Evolutionary conservation across 768 basidiomycete genomes (phyloP), one percentile per base, ranked within the genome.

Genomic region (Phylloporus sp.): DNA sequence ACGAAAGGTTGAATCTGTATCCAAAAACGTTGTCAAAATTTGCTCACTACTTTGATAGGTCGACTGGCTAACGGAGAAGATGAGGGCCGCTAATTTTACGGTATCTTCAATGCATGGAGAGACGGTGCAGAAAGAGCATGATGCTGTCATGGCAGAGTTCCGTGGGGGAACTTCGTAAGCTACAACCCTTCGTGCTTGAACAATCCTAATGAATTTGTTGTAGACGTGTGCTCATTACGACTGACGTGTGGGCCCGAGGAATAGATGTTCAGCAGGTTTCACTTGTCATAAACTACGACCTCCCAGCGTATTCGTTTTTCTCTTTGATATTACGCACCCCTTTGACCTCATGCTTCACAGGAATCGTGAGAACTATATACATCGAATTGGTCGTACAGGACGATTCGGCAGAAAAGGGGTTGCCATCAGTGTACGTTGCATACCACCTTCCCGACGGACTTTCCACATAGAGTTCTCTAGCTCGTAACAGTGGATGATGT

Each of bases 361-460:
- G 59, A 93, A 93, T 70, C 91, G 91, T 80, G 95, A 97, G 81
- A 97, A 99, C 72, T 99, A 99, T 76, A 97, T 99, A 60, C 97
- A 99, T 77, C 91, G 97, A 66, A 98, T 98, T 68, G 97, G 97
- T 71, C 93, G 97, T 56, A 95, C 95, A 52, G 97, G 97, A 66
- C 93, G 97, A 53, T 98, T 98, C 75, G 97, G 97, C 61, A 80
- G 97, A 62, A 99, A 99, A 75, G 97, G 95, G 79, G 97, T 98
- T 54, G 97, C 97, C 38, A 98, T 99, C 75, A 99, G 97, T 73
- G 95, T 97, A 65, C 38, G 86, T 73, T 28, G 29, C 47, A 50
- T 24, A 45, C 34, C 48, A 18, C 8, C 52, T 45, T 44, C 43
- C 32, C 58, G 16, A 20, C 47, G 27, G 24, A 50, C 23, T 52